Conservation (phyloP, 2,329 filamentous ascomycete genomes). For the Fusarium napiforme region DNA sequence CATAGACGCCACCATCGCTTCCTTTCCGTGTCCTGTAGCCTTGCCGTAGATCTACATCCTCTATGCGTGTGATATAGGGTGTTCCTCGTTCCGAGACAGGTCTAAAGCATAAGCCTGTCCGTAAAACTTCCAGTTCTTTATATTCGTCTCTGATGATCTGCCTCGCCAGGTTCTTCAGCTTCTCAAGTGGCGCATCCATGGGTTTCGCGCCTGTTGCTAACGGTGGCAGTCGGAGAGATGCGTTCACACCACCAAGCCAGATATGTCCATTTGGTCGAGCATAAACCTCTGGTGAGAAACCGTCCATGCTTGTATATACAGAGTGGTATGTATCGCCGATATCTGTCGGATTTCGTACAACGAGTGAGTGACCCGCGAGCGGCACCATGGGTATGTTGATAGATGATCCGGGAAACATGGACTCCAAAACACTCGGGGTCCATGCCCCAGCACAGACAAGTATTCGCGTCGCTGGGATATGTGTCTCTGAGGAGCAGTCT, state of each 20-base stretch:
- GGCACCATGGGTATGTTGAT: slow-evolving; percentile 61
- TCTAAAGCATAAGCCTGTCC: slow-evolving; percentile 77
- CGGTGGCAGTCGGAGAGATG: slow-evolving; percentile 68
- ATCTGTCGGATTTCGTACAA: slow-evolving; percentile 66
- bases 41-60: slow-evolving; percentile 65
- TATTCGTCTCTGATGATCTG: slow-evolving; percentile 59
- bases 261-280: slow-evolving; percentile 73
- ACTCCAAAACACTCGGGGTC: slow-evolving; percentile 72
- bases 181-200: slow-evolving; percentile 52
- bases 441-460: slow-evolving; percentile 77
- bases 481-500: slow-evolving; percentile 55
- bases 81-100: slow-evolving; percentile 72
- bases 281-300: slow-evolving; percentile 78
- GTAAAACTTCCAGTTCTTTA: slow-evolving; percentile 67
- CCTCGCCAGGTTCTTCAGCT: slow-evolving; percentile 60
- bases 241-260: slow-evolving; percentile 80
- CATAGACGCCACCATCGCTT: slow-evolving; percentile 71
- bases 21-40: slow-evolving; percentile 55
- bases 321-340: slow-evolving; percentile 70
- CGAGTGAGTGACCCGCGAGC: slow-evolving; percentile 77
- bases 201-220: slow-evolving; percentile 38
- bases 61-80: slow-evolving; percentile 70
- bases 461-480: slow-evolving; percentile 72
- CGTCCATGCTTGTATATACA: slow-evolving; percentile 71
- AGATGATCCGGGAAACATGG: slow-evolving; percentile 69